Evolutionary conservation across 2,329 filamentous ascomycete genomes (phyloP).

Genomic region (Fusarium sp.): DNA sequence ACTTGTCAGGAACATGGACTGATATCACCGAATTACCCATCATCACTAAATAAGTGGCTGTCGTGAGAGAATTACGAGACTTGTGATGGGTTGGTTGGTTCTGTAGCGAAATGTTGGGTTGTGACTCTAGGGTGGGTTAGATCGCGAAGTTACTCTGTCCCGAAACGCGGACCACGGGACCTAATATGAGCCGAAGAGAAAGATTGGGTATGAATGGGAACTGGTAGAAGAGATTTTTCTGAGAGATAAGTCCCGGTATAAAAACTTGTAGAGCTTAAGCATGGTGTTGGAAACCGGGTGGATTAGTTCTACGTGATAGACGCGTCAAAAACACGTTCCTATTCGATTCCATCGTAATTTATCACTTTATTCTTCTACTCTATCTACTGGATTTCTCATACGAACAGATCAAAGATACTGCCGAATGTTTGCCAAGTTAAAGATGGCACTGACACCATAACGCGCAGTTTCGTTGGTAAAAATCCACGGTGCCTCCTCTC

Average conservation of each 20-base stretch:
- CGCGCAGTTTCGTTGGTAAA: conserved; percentile 29
- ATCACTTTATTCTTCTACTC: no score
- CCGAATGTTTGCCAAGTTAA: conserved; percentile 28
- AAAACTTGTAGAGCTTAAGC: background rate
- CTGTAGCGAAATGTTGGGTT: background rate
- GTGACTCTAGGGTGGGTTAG: background rate
- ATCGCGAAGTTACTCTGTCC: no score
- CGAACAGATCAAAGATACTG: conserved; percentile 8
- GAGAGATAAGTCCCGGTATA: background rate
- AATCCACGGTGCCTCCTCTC: conserved; percentile 26
- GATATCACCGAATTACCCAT: background rate
- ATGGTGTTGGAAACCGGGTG: no score
- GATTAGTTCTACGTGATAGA: no score
- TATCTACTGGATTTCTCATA: no score
- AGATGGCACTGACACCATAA: conserved; percentile 28
- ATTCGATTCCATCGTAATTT: no score
- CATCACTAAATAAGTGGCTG: background rate
- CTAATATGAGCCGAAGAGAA: background rate
- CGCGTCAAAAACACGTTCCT: no score
- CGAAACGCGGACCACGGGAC: background rate
- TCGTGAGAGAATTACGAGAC: background rate
- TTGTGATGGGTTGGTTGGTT: background rate
- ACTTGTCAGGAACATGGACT: background rate
- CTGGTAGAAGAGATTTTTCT: background rate
- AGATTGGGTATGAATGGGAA: background rate